phyloP scores from a whole-genome alignment of 495 filamentous ascomycete species.

The Penicillium malachiteum region DNA sequence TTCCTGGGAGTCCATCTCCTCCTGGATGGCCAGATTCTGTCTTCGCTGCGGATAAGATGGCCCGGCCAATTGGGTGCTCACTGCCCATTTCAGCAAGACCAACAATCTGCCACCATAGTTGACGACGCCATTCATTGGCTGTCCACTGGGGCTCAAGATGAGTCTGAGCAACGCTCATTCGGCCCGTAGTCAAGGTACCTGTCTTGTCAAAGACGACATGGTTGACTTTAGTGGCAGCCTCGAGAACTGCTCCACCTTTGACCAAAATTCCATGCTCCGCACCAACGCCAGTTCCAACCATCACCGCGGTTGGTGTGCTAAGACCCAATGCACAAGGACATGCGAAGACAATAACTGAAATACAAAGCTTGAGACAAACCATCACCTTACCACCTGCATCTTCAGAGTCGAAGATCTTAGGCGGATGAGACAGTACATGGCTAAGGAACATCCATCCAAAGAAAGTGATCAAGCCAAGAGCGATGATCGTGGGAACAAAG shows the following conservation, averaged over 20 bases:
- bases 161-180: constrained; percentile 82
- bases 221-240: constrained; percentile 87
- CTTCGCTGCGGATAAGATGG: constrained; percentile 72
- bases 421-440: constrained; percentile 77
- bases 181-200: constrained; percentile 89
- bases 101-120: constrained; percentile 91
- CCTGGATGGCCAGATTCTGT: constrained; percentile 66
- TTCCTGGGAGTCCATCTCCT: constrained; percentile 77
- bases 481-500: constrained; percentile 87
- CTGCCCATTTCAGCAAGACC: constrained; percentile 91
- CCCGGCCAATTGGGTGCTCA: constrained; percentile 91
- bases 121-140: constrained; percentile 62
- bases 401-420: constrained; percentile 81
- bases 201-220: constrained; percentile 99
- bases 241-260: constrained; percentile 91
- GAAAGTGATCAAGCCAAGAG: constrained; percentile 83
- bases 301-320: constrained; percentile 93
- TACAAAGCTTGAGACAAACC: constrained; percentile 97
- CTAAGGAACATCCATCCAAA: constrained; percentile 92
- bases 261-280: constrained; percentile 97
- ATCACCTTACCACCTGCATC: constrained; percentile 85
- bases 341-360: constrained; percentile 97
- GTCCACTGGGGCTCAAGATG: constrained; percentile 68
- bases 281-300: constrained; percentile 96
- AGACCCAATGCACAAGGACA: constrained; percentile 95